phyloP scores from a whole-genome alignment of 768 basidiomycete species.

The Leccinum subgranulosum region DNA sequence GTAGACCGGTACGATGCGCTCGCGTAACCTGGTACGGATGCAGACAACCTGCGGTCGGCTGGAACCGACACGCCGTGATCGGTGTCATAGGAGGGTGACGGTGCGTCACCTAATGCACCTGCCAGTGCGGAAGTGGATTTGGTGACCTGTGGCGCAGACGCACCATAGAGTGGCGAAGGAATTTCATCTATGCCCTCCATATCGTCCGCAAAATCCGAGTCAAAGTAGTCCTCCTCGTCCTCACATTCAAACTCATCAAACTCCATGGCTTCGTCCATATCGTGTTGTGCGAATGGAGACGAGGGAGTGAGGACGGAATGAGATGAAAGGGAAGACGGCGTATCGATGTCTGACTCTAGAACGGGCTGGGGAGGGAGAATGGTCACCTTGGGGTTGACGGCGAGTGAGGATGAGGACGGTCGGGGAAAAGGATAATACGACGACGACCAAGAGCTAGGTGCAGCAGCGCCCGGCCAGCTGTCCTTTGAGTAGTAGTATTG shows the following conservation, averaged over 20 bases:
- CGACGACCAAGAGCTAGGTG: slow-evolving; percentile 20
- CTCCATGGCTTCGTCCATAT: slow-evolving; percentile 21
- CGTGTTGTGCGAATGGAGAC: slow-evolving; percentile 26
- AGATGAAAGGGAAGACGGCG: slow-evolving; percentile 32
- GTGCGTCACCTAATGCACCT: slow-evolving; percentile 29
- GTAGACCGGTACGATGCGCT: slow-evolving; percentile 21
- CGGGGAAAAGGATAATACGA: slow-evolving; percentile 12
- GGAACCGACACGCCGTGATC: slow-evolving; percentile 8
- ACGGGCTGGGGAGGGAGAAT: slow-evolving; percentile 23
- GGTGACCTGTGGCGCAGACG: slow-evolving; percentile 21
- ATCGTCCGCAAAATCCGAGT: slow-evolving; percentile 33
- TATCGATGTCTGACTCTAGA: slow-evolving; percentile 26
- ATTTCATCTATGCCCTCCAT: slow-evolving; percentile 30
- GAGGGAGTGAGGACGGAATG: slow-evolving; percentile 30
- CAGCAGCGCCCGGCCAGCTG: slow-evolving; percentile 4
- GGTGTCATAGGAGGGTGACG: slow-evolving; percentile 11
- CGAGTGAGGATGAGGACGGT: slow-evolving; percentile 16
- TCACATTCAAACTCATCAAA: slow-evolving; percentile 33
- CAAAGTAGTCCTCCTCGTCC: slow-evolving; percentile 30
- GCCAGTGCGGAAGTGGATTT: slow-evolving; percentile 33
- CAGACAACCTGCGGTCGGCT: slow-evolving; percentile 30
- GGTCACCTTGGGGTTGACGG: slow-evolving; percentile 29
- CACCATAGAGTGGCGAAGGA: slow-evolving; percentile 19
- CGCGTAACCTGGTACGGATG: slow-evolving; percentile 31
- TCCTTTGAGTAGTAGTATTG: slow-evolving; percentile 22